Base-by-base conservation (phyloP, 176 grass and related monocot species). In the Carex kokanica region DNA sequence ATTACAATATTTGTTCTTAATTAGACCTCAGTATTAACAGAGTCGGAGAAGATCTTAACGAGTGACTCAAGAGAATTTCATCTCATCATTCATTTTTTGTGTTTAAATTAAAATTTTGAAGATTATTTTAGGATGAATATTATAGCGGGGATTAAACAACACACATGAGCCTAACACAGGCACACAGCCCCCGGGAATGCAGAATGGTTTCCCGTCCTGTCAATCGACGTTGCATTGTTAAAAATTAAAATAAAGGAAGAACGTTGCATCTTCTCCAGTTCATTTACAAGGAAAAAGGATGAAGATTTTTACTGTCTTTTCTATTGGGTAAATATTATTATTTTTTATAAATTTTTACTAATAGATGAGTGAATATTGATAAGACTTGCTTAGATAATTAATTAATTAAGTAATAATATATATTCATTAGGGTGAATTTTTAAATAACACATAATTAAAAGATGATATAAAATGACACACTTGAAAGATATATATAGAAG, bases 181-280 rank as follows among this genome's bases (percentile, higher is more conserved):
- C 66, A 36, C 36, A 38, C 36, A 38, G 36, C 36, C 36, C 65
- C 85, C 54, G 64, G 62, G 41, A 87, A 74, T 81, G 78, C 85
- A 87, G 65, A 87, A 81, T 45, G 64, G 78, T 73, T 87, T 78
- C 69, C 49, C 78, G 55, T 87, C 36, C 36, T 38, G 36, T 38
- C 36, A 38, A 38, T 38, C 36, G 78, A 81, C 23, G 27, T 73
- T 74, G 10, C 85, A 64, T 38, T 81, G 15, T 20, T 49, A 6
- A 51, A 71, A 71, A 71, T 6, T 38, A 38, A 38, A 38, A 38
- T 38, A 14, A 73, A 25, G 12, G n/a, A 53, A 27, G 23, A 16
- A 0, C 1, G 9, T 6, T 74, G 45, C 45, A 53, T 25, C 15
- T 45, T 52, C 43, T 74, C 71, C 45, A 74, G 71, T 74, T 53